Percentiles rank a stretch among this genome's conserved stretches.
phyloP scores from a whole-genome alignment of 192 early-diverging fungal genomes.

The Helicostylum pulchrum region DNA sequence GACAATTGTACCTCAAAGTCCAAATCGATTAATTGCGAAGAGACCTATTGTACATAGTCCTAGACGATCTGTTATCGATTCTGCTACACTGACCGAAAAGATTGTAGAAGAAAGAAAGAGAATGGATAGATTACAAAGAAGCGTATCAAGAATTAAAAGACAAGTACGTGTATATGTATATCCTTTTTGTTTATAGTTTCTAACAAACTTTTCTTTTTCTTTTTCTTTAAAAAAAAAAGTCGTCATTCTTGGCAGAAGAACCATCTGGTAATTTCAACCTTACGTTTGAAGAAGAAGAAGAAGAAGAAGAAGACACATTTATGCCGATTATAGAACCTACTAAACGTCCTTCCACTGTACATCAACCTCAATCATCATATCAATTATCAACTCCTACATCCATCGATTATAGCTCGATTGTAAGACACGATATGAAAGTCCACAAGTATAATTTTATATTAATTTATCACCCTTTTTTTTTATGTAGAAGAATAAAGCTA shows the following conservation, averaged over 20 bases:
- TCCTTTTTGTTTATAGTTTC: background rate
- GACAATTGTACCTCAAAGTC: too few relatives aligned
- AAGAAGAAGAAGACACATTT: background rate
- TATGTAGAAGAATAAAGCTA: too few relatives aligned
- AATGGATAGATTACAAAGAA: background rate
- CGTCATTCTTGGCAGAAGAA: conserved; percentile 9
- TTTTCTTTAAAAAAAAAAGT: background rate
- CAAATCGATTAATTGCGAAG: too few relatives aligned
- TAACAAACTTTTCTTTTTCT: background rate
- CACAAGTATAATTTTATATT: too few relatives aligned
- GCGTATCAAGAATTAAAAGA: background rate
- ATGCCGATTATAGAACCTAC: background rate
- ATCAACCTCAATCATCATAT: too few relatives aligned
- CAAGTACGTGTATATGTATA: conserved; percentile 1
- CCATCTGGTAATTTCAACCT: background rate
- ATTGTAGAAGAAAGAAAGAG: conserved; percentile 12
- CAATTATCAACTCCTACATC: too few relatives aligned
- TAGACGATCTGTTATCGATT: too few relatives aligned
- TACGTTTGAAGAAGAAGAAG: background rate
- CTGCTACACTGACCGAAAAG: too few relatives aligned
- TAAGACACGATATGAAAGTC: too few relatives aligned
- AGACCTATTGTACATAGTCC: too few relatives aligned
- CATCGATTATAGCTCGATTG: too few relatives aligned
- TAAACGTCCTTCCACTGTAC: background rate
- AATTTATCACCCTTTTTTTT: too few relatives aligned